A percentile compares a stretch with the other conserved stretches of the same genome.
phyloP scores from a whole-genome alignment of 345 rosid species.

The Sisymbrium irio region DNA sequence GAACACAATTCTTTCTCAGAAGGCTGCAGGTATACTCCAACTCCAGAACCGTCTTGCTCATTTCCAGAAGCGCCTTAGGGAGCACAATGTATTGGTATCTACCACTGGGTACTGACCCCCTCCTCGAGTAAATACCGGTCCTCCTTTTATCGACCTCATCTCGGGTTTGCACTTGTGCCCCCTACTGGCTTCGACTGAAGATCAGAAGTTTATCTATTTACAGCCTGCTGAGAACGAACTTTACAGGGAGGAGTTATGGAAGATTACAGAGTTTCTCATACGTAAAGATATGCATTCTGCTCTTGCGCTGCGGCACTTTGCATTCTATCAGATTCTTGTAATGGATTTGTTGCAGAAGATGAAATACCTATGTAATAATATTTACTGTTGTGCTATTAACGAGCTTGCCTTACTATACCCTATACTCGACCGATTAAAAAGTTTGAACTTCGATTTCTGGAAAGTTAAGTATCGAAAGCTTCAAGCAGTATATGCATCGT shows the following conservation, averaged over 20 bases:
- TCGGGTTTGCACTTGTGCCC: slow-evolving; percentile 21
- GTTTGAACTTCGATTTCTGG: background rate
- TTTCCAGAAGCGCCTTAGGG: slow-evolving; percentile 89
- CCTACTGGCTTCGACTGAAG: slow-evolving; percentile 15
- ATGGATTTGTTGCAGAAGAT: slow-evolving; percentile 31
- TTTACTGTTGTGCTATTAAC: slow-evolving; percentile 21
- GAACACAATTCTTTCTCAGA: slow-evolving; percentile 74
- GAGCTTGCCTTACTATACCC: slow-evolving; percentile 12
- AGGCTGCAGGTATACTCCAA: slow-evolving; percentile 85
- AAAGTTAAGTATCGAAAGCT: background rate
- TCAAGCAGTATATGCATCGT: background rate
- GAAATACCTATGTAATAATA: slow-evolving; percentile 29
- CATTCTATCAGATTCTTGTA: slow-evolving; percentile 28
- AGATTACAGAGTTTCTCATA: slow-evolving; percentile 17
- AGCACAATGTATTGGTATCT: slow-evolving; percentile 82
- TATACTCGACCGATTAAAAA: background rate
- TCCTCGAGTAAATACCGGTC: slow-evolving; percentile 22
- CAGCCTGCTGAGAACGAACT: slow-evolving; percentile 20
- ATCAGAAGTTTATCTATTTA: slow-evolving; percentile 23
- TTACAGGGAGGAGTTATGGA: slow-evolving; percentile 20
- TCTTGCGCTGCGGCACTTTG: slow-evolving; percentile 2
- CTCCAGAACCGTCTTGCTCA: slow-evolving; percentile 75
- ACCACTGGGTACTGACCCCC: slow-evolving; percentile 54
- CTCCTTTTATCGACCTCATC: slow-evolving; percentile 33
- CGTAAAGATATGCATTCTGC: slow-evolving; percentile 21